phyloP scores from a whole-genome alignment of 2,329 filamentous ascomycete genomes.

The Fusarium praegraminearum region DNA sequence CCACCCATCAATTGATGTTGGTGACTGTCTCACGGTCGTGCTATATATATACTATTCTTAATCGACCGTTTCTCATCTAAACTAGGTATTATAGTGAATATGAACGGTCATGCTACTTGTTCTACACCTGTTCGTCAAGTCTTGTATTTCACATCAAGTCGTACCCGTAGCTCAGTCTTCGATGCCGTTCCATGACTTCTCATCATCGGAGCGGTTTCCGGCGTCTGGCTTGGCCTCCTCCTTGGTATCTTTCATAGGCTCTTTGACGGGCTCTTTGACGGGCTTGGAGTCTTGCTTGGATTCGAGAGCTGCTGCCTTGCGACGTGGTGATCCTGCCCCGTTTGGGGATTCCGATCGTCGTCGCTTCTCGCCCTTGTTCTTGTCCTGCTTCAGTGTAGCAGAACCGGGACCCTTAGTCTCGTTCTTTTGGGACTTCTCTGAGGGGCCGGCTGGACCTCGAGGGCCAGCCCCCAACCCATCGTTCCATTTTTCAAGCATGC shows the following conservation, averaged over 20 bases:
- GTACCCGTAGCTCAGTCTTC: slow-evolving; percentile 49
- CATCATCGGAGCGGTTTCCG: slow-evolving; percentile 51
- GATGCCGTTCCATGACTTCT: slow-evolving; percentile 59
- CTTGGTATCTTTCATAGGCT: slow-evolving; percentile 19
- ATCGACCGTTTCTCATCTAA: neutral
- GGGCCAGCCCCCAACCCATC: slow-evolving; percentile 43
- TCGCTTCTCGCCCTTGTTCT: slow-evolving; percentile 48
- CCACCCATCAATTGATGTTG: slow-evolving; percentile 18
- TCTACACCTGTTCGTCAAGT: neutral
- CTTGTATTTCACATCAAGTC: slow-evolving; percentile 3
- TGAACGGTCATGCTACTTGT: neutral
- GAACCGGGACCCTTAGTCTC: slow-evolving; percentile 24
- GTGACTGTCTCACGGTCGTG: neutral
- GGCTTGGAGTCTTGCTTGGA: slow-evolving; percentile 37
- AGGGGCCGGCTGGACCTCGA: slow-evolving; percentile 36
- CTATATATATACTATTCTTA: slow-evolving; percentile 4
- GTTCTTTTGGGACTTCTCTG: slow-evolving; percentile 43
- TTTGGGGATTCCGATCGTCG: slow-evolving; percentile 47
- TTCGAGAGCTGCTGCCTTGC: slow-evolving; percentile 49
- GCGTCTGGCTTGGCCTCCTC: slow-evolving; percentile 26
- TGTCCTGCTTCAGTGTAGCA: slow-evolving; percentile 30
- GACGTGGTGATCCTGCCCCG: slow-evolving; percentile 41
- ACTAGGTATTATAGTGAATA: neutral
- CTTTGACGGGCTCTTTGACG: slow-evolving; percentile 30
- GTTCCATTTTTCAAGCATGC: slow-evolving; percentile 61